phyloP scores from a whole-genome alignment of 2,329 filamentous ascomycete genomes.

The Escovopsis weberi region DNA sequence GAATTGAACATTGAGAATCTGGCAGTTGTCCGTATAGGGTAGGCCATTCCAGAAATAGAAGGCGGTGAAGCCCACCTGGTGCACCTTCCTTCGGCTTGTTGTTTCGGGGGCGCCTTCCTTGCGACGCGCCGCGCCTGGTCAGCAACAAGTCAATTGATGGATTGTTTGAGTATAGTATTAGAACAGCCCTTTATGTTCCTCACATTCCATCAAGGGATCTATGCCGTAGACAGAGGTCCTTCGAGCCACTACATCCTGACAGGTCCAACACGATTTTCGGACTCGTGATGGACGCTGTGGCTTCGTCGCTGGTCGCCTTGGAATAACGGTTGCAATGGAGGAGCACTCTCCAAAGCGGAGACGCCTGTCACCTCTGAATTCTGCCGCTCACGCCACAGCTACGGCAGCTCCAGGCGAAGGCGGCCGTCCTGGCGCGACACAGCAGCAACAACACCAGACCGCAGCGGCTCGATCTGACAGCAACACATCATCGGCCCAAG shows the following conservation, averaged over 20 bases:
- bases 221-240: too few relatives aligned
- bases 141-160: slow-evolving; percentile 9
- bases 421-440: slow-evolving; percentile 15
- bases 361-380: slow-evolving; percentile 41
- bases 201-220: too few relatives aligned
- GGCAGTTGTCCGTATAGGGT: not conserved
- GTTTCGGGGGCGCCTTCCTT: slow-evolving; percentile 3
- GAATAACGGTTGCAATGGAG: slow-evolving; percentile 22
- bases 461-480: too few relatives aligned
- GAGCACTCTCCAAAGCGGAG: slow-evolving; percentile 48
- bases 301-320: not conserved
- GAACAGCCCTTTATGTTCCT: too few relatives aligned
- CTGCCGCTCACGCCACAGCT: slow-evolving; percentile 15
- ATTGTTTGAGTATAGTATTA: not conserved
- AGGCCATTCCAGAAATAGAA: slow-evolving; percentile 1
- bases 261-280: too few relatives aligned
- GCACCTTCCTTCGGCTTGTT: not conserved
- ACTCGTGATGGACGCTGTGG: too few relatives aligned
- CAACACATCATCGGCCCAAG: too few relatives aligned
- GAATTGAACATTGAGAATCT: too few relatives aligned
- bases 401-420: not conserved
- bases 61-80: slow-evolving; percentile 12
- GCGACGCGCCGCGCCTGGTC: slow-evolving; percentile 10
- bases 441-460: not conserved
- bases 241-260: too few relatives aligned